A percentile compares a stretch with the other conserved stretches of the same genome.
These are phyloP conservation scores for Ceratopteris richardii DNA, from an alignment of 75 land plant species.

Conservation along the genomic window DNA sequence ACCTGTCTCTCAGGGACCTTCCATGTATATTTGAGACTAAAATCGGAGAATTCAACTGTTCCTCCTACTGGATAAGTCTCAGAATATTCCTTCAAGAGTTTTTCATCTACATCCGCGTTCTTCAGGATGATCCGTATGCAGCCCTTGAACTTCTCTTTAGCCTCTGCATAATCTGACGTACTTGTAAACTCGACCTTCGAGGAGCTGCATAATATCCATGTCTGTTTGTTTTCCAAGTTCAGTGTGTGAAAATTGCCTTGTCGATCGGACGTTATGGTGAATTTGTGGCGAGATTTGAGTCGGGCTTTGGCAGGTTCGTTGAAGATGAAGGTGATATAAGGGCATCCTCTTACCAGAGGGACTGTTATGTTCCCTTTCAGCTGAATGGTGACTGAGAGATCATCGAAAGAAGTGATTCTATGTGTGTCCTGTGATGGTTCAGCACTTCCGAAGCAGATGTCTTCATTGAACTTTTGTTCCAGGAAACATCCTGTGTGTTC, in stretches of 20 bases:
- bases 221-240: slow-evolving; percentile 23
- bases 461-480: slow-evolving; percentile 13
- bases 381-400: slow-evolving; percentile 50
- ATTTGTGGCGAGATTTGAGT: slow-evolving; percentile 2
- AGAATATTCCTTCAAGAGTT: slow-evolving; percentile 15
- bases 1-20: not conserved
- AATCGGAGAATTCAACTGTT: slow-evolving; percentile 3
- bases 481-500: slow-evolving; percentile 7
- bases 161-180: not conserved
- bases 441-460: slow-evolving; percentile 14
- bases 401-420: slow-evolving; percentile 22
- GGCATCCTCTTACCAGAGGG: slow-evolving; percentile 31
- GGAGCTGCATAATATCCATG: slow-evolving; percentile 21
- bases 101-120: not conserved
- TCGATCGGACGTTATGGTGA: slow-evolving; percentile 5
- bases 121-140: slow-evolving; percentile 12
- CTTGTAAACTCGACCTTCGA: slow-evolving; percentile 17
- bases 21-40: slow-evolving; percentile 13
- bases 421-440: slow-evolving; percentile 8
- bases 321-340: slow-evolving; percentile 23
- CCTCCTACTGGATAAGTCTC: slow-evolving; percentile 21
- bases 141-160: slow-evolving; percentile 21
- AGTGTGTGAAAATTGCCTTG: slow-evolving; percentile 16
- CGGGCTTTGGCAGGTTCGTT: slow-evolving; percentile 7
- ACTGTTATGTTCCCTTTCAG: slow-evolving; percentile 34